Percentiles rank a stretch among this genome's conserved stretches.
Conservation (phyloP, 495 filamentous ascomycete species). For the Parathielavia hyrcaniae region DNA sequence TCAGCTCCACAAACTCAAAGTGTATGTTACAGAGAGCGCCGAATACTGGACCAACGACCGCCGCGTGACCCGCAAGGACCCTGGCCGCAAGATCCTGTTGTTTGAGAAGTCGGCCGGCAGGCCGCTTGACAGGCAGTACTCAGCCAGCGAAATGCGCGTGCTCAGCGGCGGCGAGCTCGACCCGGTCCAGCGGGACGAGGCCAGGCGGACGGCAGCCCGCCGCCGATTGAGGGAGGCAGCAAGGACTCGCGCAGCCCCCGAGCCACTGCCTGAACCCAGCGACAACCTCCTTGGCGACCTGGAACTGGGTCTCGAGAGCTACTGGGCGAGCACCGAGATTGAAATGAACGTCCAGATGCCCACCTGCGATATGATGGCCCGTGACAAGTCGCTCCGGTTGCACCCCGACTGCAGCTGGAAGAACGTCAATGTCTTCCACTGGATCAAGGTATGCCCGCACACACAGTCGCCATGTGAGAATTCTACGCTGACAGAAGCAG, state of each 20-base stretch:
- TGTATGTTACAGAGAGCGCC: constrained; percentile 87
- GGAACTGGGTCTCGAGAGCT: constrained; percentile 52
- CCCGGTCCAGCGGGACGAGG: constrained; percentile 39
- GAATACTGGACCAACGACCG: constrained; percentile 90
- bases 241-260: constrained; percentile 28
- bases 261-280: constrained; percentile 41
- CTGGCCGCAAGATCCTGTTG: constrained; percentile 74
- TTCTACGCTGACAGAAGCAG: constrained; percentile 39
- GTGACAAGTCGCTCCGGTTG: constrained; percentile 64
- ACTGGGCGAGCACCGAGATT: constrained; percentile 86
- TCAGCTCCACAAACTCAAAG: constrained; percentile 92
- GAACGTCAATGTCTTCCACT: constrained; percentile 94
- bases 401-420: constrained; percentile 95
- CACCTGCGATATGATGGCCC: constrained; percentile 82
- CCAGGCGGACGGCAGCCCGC: constrained; percentile 35
- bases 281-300: constrained; percentile 82
- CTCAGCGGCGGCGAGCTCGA: constrained; percentile 69
- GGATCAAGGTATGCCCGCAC: constrained; percentile 80
- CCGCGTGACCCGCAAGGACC: constrained; percentile 80
- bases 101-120: constrained; percentile 89
- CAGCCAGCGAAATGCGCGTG: constrained; percentile 71
- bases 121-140: constrained; percentile 67
- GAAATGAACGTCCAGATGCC: constrained; percentile 95
- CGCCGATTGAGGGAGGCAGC: constrained; percentile 38
- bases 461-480: not conserved